Percentiles rank a stretch among this genome's conserved stretches.
Evolutionary conservation across 1,284 basidiomycete genomes (phyloP).

Genomic region (Ustilago bromivora): DNA sequence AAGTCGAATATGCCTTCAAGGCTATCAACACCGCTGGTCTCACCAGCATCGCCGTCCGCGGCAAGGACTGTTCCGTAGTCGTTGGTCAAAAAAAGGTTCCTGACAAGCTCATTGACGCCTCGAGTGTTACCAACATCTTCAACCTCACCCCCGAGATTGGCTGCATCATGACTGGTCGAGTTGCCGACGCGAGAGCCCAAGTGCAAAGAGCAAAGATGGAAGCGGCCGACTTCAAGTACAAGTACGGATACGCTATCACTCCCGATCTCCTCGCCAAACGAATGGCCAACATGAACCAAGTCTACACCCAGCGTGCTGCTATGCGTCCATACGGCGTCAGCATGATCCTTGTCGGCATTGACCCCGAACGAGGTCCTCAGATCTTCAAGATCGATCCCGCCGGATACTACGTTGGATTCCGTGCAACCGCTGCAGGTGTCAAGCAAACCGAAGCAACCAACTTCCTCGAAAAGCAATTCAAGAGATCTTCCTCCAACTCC

Average conservation of each 20-base stretch:
- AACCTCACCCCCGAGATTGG: slow-evolving; percentile 96
- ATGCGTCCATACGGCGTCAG: slow-evolving; percentile 97
- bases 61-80: slow-evolving; percentile 92
- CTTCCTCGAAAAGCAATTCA: slow-evolving; percentile 96
- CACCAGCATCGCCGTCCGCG: slow-evolving; percentile 90
- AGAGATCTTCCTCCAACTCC: slow-evolving; percentile 76
- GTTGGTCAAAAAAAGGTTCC: slow-evolving; percentile 99
- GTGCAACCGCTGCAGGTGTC: slow-evolving; percentile 93
- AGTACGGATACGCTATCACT: slow-evolving; percentile 95
- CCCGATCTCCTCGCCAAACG: slow-evolving; percentile 93
- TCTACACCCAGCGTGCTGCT: slow-evolving; percentile 95
- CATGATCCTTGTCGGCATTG: slow-evolving; percentile 95
- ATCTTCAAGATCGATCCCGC: slow-evolving; percentile 98
- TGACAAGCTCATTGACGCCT: slow-evolving; percentile 96
- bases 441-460: slow-evolving; percentile 99
- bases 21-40: slow-evolving; percentile 96
- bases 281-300: slow-evolving; percentile 98
- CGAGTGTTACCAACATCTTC: slow-evolving; percentile 94
- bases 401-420: slow-evolving; percentile 98
- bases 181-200: slow-evolving; percentile 93
- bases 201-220: slow-evolving; percentile 88
- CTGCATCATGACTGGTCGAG: slow-evolving; percentile 95
- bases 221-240: slow-evolving; percentile 94
- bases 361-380: slow-evolving; percentile 86
- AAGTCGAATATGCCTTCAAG: slow-evolving; percentile 90